Percentiles rank a stretch among this genome's conserved stretches.
Conservation (phyloP, 169 alveolate genomes). For the Plasmodium coatneyi region DNA sequence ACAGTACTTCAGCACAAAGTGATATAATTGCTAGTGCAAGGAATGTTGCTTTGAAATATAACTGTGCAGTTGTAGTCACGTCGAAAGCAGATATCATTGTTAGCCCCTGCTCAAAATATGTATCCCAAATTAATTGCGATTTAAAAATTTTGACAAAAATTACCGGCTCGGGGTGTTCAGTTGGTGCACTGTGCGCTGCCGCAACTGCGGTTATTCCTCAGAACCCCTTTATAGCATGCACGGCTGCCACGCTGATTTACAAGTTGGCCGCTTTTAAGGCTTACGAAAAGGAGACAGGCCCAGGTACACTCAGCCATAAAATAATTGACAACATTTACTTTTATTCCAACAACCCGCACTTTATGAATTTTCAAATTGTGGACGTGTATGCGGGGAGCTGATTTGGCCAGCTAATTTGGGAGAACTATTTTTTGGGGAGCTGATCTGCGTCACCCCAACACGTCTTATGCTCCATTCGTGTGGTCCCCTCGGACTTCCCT, state of each 20-base stretch:
- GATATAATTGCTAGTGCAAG: slow-evolving; percentile 68
- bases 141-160: slow-evolving; percentile 51
- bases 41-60: slow-evolving; percentile 61
- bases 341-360: slow-evolving; percentile 55
- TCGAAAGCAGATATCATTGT: slow-evolving; percentile 49
- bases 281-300: slow-evolving; percentile 47
- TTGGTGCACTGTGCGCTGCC: slow-evolving; percentile 74
- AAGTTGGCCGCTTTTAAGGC: slow-evolving; percentile 67
- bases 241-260: slow-evolving; percentile 40
- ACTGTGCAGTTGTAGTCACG: slow-evolving; percentile 62
- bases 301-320: slow-evolving; percentile 56
- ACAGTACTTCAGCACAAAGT: background rate
- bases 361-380: slow-evolving; percentile 42
- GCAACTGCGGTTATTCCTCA: slow-evolving; percentile 44
- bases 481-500: background rate
- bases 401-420: background rate
- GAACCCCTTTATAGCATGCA: slow-evolving; percentile 53
- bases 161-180: slow-evolving; percentile 74
- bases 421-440: background rate
- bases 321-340: slow-evolving; percentile 58
- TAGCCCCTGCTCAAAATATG: slow-evolving; percentile 21
- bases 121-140: slow-evolving; percentile 60
- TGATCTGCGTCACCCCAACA: background rate
- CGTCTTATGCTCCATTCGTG: background rate
- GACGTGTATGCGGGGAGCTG: slow-evolving; percentile 23